Evolutionary conservation across 805 yeast genomes (phyloP).

Genomic region (Saccharomycopsis sp.): DNA sequence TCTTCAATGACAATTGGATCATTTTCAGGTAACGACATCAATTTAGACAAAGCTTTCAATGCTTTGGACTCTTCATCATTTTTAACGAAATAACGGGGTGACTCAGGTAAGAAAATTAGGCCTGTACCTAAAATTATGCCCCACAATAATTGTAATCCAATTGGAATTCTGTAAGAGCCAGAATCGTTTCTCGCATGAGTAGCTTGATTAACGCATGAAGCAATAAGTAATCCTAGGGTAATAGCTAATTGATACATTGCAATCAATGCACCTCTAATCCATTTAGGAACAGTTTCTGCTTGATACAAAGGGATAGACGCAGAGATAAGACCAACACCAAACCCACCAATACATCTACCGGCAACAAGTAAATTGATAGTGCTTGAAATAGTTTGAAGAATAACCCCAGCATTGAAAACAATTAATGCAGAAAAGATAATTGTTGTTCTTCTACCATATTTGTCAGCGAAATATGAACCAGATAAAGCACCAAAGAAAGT

Average conservation of each 20-base stretch:
- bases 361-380: constrained; percentile 45
- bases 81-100: constrained; percentile 63
- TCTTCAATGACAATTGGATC: constrained; percentile 40
- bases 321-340: constrained; percentile 67
- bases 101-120: constrained; percentile 62
- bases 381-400: constrained; percentile 41
- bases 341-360: constrained; percentile 67
- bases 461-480: constrained; percentile 53
- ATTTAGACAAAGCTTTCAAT: constrained; percentile 42
- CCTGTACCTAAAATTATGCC: constrained; percentile 53
- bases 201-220: constrained; percentile 65
- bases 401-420: constrained; percentile 47
- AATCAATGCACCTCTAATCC: constrained; percentile 72
- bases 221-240: constrained; percentile 66
- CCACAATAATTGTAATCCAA: constrained; percentile 66
- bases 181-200: constrained; percentile 44
- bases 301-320: constrained; percentile 69
- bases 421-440: constrained; percentile 37
- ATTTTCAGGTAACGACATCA: constrained; percentile 43
- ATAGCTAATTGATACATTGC: constrained; percentile 66
- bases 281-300: constrained; percentile 72
- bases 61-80: constrained; percentile 51
- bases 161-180: constrained; percentile 65
- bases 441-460: constrained; percentile 47
- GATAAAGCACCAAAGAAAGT: constrained; percentile 53